Percentiles rank a stretch among this genome's conserved stretches.
Conservation (phyloP, 2,329 filamentous ascomycete species). For the Cytospora chrysosperma region DNA sequence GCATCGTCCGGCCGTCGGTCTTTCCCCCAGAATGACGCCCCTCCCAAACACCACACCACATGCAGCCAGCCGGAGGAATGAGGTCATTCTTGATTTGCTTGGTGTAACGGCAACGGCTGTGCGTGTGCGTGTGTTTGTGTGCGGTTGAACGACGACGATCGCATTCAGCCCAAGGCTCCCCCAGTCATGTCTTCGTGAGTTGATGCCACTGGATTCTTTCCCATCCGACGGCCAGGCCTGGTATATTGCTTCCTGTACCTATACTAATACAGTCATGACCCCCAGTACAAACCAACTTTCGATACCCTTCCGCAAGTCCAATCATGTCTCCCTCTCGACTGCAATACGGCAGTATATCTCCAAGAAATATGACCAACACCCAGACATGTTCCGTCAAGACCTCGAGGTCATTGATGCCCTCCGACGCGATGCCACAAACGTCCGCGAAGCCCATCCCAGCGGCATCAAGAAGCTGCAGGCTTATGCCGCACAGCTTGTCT, state of each 20-base stretch:
- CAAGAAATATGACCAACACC: conserved; percentile 97
- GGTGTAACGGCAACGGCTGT: too few relatives aligned
- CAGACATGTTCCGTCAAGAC: conserved; percentile 92
- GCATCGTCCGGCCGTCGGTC: neutral
- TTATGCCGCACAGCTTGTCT: conserved; percentile 90
- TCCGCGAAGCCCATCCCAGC: conserved; percentile 82
- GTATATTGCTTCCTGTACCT: neutral
- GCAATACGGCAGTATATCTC: conserved; percentile 95
- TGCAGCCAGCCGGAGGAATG: neutral
- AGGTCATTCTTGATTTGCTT: conserved; percentile 12
- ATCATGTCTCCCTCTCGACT: conserved; percentile 72
- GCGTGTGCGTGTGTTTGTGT: too few relatives aligned
- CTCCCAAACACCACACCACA: neutral
- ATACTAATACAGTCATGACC: conserved; percentile 12
- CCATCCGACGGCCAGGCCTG: neutral
- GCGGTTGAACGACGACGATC: neutral
- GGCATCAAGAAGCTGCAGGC: conserved; percentile 84
- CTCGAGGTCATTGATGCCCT: conserved; percentile 79
- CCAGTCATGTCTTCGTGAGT: conserved; percentile 17
- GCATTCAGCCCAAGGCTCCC: neutral
- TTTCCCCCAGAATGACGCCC: neutral
- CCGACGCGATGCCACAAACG: conserved; percentile 81
- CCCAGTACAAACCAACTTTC: conserved; percentile 61
- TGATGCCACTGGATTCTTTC: neutral
- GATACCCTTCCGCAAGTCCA: conserved; percentile 85